Evolutionary conservation across 2,329 filamentous ascomycete species (phyloP).

Genomic region (Fusarium secorum): DNA sequence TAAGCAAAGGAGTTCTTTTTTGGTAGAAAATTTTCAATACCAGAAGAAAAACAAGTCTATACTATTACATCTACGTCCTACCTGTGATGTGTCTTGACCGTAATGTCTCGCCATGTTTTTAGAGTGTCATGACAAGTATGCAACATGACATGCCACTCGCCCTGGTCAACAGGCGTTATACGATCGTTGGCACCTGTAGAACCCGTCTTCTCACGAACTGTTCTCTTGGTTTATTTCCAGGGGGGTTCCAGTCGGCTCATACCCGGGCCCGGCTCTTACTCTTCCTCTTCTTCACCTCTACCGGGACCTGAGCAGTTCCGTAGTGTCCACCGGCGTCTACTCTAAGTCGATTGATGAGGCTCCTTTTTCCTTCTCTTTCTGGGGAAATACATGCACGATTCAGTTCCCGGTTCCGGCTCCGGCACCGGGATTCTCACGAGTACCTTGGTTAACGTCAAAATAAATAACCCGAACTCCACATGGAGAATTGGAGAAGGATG

Average conservation of each 20-base stretch:
- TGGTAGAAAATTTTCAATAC: slow-evolving; percentile 31
- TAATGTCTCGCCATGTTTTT: neutral
- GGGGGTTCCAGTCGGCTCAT: slow-evolving; percentile 15
- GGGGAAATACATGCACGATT: slow-evolving; percentile 26
- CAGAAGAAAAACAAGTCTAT: slow-evolving; percentile 19
- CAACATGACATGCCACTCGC: neutral
- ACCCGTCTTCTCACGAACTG: neutral
- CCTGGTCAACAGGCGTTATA: neutral
- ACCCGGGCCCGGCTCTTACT: slow-evolving; percentile 28
- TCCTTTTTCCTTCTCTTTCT: slow-evolving; percentile 28
- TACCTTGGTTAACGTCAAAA: neutral
- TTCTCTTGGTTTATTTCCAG: neutral
- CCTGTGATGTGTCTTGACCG: neutral
- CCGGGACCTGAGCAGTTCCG: neutral
- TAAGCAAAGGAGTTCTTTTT: slow-evolving; percentile 25
- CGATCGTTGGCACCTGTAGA: neutral
- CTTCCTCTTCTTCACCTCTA: neutral
- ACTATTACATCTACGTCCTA: neutral
- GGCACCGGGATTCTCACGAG: slow-evolving; percentile 14
- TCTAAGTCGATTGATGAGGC: slow-evolving; percentile 2
- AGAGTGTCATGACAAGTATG: slow-evolving; percentile 12
- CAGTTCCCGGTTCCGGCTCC: slow-evolving; percentile 26
- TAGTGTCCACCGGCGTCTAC: neutral
- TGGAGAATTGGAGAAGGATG: slow-evolving; percentile 1
- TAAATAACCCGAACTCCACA: neutral